Evolutionary conservation across 1,139 yeast species (phyloP).

Genomic region (Zygoascus sp.): DNA sequence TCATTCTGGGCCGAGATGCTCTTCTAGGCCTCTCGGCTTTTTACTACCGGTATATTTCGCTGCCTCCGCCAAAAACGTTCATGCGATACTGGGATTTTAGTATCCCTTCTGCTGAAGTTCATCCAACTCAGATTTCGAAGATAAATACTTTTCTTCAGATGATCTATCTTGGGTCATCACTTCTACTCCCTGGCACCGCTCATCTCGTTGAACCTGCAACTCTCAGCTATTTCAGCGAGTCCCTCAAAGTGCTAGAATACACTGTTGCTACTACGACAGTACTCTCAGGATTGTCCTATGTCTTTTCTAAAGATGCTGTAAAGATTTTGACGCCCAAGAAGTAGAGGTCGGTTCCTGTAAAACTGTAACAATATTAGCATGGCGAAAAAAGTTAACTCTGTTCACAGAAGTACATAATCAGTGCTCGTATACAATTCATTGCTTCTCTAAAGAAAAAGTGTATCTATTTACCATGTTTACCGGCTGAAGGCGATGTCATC

Average conservation of each 20-base stretch:
- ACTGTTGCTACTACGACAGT: conserved; percentile 75
- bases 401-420: not conserved
- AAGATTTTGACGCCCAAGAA: conserved; percentile 37
- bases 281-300: conserved; percentile 72
- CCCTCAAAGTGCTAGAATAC: conserved; percentile 42
- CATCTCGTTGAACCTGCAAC: conserved; percentile 27
- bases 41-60: conserved; percentile 64
- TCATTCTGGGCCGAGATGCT: conserved; percentile 83
- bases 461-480: conserved; percentile 29
- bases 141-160: conserved; percentile 88
- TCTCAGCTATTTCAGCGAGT: conserved; percentile 13
- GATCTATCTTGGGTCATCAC: conserved; percentile 77
- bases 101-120: conserved; percentile 81
- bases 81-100: conserved; percentile 69
- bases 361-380: too few species aligned
- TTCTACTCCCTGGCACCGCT: conserved; percentile 58
- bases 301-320: conserved; percentile 64
- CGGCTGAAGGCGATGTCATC: conserved; percentile 90
- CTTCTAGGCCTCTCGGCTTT: conserved; percentile 71
- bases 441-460: too few species aligned
- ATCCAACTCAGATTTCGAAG: conserved; percentile 84
- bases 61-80: conserved; percentile 74
- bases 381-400: too few species aligned
- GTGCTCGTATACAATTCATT: not conserved
- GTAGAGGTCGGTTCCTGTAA: too few species aligned